A percentile compares a stretch with the other conserved stretches of the same genome.
Conservation (phyloP, 2,329 filamentous ascomycete species). For the Pseudogymnoascus sp. region DNA sequence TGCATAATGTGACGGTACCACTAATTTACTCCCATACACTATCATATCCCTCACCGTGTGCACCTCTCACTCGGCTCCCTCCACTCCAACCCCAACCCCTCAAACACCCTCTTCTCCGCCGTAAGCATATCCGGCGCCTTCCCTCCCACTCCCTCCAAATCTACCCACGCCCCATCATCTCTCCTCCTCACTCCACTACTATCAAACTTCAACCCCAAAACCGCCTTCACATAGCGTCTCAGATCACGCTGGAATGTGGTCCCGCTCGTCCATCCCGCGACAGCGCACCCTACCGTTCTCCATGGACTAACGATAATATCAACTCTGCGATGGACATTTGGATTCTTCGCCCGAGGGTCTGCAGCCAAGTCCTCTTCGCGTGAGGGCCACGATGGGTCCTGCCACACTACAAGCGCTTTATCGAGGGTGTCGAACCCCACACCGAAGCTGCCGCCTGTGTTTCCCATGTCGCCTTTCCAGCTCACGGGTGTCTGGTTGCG, state of each 20-base stretch:
- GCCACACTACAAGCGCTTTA: constrained; percentile 90
- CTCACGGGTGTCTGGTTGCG: constrained; percentile 56
- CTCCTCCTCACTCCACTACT: constrained; percentile 74
- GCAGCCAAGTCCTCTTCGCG: constrained; percentile 28
- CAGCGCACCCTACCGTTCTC: constrained; percentile 79
- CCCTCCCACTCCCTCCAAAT: constrained; percentile 53
- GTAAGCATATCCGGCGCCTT: constrained; percentile 52
- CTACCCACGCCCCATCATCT: constrained; percentile 58
- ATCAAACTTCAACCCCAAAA: constrained; percentile 75
- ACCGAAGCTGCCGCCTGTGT: constrained; percentile 31
- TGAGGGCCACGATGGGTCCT: constrained; percentile 50
- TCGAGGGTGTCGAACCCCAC: constrained; percentile 80
- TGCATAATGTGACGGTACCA: neutral
- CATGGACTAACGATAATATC: constrained; percentile 89
- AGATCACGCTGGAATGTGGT: constrained; percentile 88
- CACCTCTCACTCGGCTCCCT: constrained; percentile 57
- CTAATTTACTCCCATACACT: neutral
- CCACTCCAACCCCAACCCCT: constrained; percentile 63
- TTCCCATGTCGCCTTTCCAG: constrained; percentile 41
- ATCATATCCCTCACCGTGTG: constrained; percentile 10
- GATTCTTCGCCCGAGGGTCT: constrained; percentile 44
- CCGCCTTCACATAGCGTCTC: constrained; percentile 67
- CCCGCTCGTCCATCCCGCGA: constrained; percentile 81
- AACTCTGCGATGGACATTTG: constrained; percentile 72
- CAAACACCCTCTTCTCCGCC: constrained; percentile 75